Evolutionary conservation across 257 asterid species (phyloP).

Genomic region (Mitragyna speciosa): DNA sequence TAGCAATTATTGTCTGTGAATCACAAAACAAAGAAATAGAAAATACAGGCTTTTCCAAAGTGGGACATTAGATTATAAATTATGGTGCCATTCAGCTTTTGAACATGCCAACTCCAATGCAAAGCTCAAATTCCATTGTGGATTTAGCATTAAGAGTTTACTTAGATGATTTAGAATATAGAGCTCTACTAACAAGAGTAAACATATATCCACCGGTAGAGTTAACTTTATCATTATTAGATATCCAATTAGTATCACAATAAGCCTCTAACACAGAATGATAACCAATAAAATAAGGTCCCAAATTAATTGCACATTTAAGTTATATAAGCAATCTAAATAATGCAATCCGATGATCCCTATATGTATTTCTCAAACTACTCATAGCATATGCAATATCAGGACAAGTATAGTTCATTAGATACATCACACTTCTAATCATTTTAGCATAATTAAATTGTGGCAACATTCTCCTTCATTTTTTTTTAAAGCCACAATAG

Average conservation of each 20-base stretch:
- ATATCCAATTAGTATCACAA: constrained; percentile 9
- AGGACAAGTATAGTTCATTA: neutral
- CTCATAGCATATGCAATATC: neutral
- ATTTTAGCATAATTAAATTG: neutral
- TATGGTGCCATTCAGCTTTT: no score
- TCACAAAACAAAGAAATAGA: neutral
- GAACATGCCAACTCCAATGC: neutral
- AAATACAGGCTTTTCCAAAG: neutral
- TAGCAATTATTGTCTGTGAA: neutral
- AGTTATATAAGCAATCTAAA: neutral
- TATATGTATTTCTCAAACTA: neutral
- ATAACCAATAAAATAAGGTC: neutral
- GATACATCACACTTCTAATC: no score
- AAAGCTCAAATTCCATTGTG: neutral
- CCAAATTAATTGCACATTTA: neutral
- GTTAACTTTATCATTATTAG: no score
- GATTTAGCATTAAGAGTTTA: no score
- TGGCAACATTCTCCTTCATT: neutral
- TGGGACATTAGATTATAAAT: neutral
- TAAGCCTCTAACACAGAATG: neutral
- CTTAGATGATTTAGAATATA: no score
- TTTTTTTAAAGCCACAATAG: neutral
- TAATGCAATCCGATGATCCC: neutral
- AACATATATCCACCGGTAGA: no score
- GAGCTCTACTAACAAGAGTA: no score